A percentile compares a stretch with the other conserved stretches of the same genome.
phyloP scores from a whole-genome alignment of 805 yeast species.

The Clavispora phyllophila region DNA sequence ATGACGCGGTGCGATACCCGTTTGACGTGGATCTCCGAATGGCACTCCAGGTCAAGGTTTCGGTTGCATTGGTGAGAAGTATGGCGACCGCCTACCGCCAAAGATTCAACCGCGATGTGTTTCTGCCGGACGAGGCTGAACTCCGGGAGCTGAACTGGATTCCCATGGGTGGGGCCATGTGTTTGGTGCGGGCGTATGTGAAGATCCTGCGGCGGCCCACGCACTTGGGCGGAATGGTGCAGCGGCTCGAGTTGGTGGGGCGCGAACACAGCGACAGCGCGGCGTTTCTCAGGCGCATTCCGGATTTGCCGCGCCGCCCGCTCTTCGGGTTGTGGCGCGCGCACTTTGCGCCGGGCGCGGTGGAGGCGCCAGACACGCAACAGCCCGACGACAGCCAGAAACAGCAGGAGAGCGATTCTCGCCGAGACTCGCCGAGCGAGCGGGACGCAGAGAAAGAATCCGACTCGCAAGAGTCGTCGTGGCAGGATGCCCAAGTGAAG shows the following conservation, averaged over 20 bases:
- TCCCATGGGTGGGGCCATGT: slow-evolving; percentile 4
- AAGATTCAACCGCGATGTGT: neutral
- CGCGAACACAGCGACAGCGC: neutral
- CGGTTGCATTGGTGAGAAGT: neutral
- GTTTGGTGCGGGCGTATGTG: slow-evolving; percentile 6
- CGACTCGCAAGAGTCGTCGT: too few species aligned
- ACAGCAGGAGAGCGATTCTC: too few species aligned
- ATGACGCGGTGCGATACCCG: neutral
- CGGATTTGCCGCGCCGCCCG: neutral
- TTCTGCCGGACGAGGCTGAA: slow-evolving; percentile 4
- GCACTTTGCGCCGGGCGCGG: neutral
- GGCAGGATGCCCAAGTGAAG: slow-evolving; percentile 1
- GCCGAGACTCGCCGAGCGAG: too few species aligned
- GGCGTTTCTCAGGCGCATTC: neutral
- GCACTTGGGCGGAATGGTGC: slow-evolving; percentile 3
- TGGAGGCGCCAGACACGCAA: too few species aligned
- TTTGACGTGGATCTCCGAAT: neutral
- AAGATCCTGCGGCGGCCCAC: slow-evolving; percentile 1
- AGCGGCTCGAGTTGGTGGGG: neutral
- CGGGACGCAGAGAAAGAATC: too few species aligned
- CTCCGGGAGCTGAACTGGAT: slow-evolving; percentile 6
- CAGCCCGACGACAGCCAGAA: too few species aligned
- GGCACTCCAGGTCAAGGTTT: slow-evolving; percentile 2
- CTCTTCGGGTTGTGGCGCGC: neutral
- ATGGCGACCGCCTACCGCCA: slow-evolving; percentile 4